These are phyloP conservation scores for Starmera stellimalicola DNA, from an alignment of 1,139 yeast genomes.

Conservation along the genomic window DNA sequence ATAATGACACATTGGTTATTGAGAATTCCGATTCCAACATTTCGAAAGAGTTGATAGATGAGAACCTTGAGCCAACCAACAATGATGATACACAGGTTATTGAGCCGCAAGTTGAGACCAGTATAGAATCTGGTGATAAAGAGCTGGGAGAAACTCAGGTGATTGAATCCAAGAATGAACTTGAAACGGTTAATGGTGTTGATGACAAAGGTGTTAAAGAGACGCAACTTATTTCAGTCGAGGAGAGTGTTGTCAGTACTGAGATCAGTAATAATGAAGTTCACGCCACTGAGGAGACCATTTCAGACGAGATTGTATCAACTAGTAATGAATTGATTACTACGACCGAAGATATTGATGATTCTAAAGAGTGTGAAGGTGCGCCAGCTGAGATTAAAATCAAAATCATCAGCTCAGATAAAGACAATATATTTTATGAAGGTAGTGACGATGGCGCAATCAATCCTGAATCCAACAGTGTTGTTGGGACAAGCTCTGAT, in stretches of 20 bases:
- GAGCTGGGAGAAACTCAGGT: background rate
- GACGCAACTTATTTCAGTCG: no score
- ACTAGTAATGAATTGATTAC: background rate
- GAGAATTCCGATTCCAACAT: background rate
- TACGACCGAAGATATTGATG: background rate
- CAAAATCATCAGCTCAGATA: background rate
- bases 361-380: background rate
- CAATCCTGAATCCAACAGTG: background rate
- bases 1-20: constrained; percentile 1
- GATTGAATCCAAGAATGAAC: no score
- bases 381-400: background rate
- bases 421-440: background rate
- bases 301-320: background rate
- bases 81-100: constrained; percentile 3
- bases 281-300: background rate
- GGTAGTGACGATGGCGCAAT: background rate
- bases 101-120: background rate
- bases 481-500: background rate
- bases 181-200: no score
- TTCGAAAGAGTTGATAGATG: background rate
- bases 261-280: no score
- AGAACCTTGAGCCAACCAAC: background rate
- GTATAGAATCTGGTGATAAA: background rate
- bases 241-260: no score
- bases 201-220: no score